Base-by-base conservation (phyloP, 2,329 filamentous ascomycete species). In the Hirsutella rhossiliensis region DNA sequence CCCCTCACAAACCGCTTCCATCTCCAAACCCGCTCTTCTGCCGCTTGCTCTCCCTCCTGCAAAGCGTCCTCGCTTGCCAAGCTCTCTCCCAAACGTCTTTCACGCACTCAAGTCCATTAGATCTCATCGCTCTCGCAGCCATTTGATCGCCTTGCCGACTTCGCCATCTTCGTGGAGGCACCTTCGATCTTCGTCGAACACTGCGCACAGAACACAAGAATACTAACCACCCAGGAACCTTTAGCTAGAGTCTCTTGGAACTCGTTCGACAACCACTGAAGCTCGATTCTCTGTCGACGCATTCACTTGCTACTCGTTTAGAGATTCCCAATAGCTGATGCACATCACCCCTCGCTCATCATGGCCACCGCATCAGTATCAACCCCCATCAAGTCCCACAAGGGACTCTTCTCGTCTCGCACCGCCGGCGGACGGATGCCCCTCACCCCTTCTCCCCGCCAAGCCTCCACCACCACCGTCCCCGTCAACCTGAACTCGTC, bases 381-480 rank as follows among this genome's bases (percentile, higher is more conserved):
- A 58, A 97, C 92, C 48, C 92, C 92, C 48, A 75, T 92, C 62
- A 97, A 96, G 76, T 92, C 86, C 75, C 90, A 95, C 66, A 81
- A 84, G 68, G 87, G 88, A 47, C 77, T 96, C 58, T 96, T 97
- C 72, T 88, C 84, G 54, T 80, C 86, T 54, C 88, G 88, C 63
- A 92, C 89, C 62, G 92, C 89, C 65, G 89, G 90, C 68, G 88
- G 89, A 62, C 87, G 92, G 50, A 89, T 94, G 75, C 89, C 92
- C 55, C 71, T 98, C 61, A 96, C 90, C 4, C 90, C 92, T 29
- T 97, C 90, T 46, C 92, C 92, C 46, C 79, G 82, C 53, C 79
- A 82, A 53, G 77, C 80, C 51, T 70, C 72, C 30, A 66, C 68
- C 41, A 65, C 68, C 38, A 70, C 67, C 36, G 60, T 69, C 44